Evolutionary conservation across 2,329 filamentous ascomycete species (phyloP), one percentile per base, ranked within the genome.

Genomic region (Neonectria coccinea): DNA sequence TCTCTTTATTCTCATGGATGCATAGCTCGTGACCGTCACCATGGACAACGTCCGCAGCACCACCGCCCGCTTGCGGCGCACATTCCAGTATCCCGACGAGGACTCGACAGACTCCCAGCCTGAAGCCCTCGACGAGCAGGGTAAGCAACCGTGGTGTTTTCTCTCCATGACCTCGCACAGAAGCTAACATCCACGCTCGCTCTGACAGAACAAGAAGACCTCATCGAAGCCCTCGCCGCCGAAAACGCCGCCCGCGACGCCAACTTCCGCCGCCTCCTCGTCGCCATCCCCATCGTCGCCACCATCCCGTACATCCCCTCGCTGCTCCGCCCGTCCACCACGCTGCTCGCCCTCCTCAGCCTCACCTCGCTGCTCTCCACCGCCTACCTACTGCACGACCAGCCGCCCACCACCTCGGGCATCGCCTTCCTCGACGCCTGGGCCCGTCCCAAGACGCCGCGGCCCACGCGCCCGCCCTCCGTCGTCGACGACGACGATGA

Each of bases 41-140:
- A 79, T 77, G 75, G 64, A 73, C 2, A 65, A 69, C 45, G 51
- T 69, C n/a, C 67, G 55, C 29, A 66, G 67, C 58, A 72, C 82
- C 1, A 78, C 79, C 44, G 82, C 91, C 56, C 89, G 92, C 67
- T 82, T 96, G 48, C 90, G 94, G 73, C 91, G 87, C 73, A 91
- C 92, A 9, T 96, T 97, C 79, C 87, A 86, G 65, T 96, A 95
- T 79, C 91, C 91, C 5, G 88, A 91, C 72, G 84, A 85, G 52
- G 76, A 77, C 57, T 83, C 86, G 39, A 67, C 69, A 2, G 83
- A 85, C 76, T 79, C 77, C 25, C 78, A 83, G 31, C 85, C 86
- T 12, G 85, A 89, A 69, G 86, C 89, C 59, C 82, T 96, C 65
- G 93, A 96, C 76, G 92, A 94, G 79, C 86, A 94, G 85, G 91